These are phyloP conservation scores for Leersia perrieri DNA, from an alignment of 176 grass and related monocot species.

Conservation along the genomic window DNA sequence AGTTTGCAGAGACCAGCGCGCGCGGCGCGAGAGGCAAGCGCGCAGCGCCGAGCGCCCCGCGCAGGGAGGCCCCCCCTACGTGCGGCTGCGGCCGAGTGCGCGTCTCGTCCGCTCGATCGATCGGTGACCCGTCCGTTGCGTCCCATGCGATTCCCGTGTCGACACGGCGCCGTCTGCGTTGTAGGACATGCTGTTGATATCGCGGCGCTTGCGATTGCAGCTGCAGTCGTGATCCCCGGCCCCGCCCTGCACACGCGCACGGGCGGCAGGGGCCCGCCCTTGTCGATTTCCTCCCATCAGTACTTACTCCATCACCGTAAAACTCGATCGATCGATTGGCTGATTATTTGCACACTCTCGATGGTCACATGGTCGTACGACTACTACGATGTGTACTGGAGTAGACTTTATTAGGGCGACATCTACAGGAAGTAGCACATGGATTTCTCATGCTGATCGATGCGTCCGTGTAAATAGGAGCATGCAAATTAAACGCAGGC, in stretches of 20 bases:
- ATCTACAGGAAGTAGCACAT: neutral
- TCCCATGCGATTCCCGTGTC: neutral
- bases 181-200: neutral
- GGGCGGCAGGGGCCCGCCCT: slow-evolving; percentile 6
- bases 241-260: neutral
- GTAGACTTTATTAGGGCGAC: neutral
- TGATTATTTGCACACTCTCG: neutral
- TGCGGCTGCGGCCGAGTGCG: neutral
- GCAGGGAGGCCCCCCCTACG: no score
- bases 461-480: neutral
- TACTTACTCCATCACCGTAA: neutral
- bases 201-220: neutral
- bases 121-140: neutral
- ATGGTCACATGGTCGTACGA: no score
- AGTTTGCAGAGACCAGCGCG: neutral
- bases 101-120: neutral
- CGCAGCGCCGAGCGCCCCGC: no score
- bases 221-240: neutral
- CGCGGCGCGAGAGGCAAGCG: no score
- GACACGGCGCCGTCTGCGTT: neutral
- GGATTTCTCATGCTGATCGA: neutral
- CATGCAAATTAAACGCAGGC: no score
- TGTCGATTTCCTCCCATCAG: no score
- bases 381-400: neutral
- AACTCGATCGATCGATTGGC: neutral